Percentiles rank a stretch among this genome's conserved stretches.
Conservation (phyloP, 164 flowering plant genomes). For the Chimonanthus salicifolius region DNA sequence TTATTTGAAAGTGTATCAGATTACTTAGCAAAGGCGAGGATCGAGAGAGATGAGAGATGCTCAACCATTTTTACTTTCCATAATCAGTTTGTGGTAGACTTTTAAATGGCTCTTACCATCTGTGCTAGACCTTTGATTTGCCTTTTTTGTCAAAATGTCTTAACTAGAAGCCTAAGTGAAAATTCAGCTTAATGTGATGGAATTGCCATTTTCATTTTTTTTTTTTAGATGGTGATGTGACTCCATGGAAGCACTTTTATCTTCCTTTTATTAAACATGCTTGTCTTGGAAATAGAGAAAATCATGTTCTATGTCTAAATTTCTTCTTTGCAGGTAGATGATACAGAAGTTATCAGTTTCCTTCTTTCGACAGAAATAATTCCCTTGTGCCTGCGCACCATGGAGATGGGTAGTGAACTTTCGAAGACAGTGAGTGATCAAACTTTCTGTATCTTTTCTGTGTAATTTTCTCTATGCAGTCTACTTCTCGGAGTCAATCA, state of each 20-base stretch:
- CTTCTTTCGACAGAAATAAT: constrained; percentile 52
- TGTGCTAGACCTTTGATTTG: background rate
- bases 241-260: no score
- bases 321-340: constrained; percentile 64
- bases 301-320: background rate
- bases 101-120: background rate
- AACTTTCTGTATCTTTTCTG: background rate
- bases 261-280: no score
- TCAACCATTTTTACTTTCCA: no score
- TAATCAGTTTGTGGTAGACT: background rate
- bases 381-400: constrained; percentile 55
- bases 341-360: constrained; percentile 78
- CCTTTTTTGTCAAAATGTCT: background rate
- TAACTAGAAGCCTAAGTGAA: background rate
- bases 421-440: constrained; percentile 72
- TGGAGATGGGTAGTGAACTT: constrained; percentile 92
- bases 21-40: no score
- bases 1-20: no score
- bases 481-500: background rate
- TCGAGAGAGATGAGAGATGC: no score
- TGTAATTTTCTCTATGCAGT: background rate
- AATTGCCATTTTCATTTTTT: no score
- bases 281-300: background rate
- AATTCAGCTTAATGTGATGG: no score
- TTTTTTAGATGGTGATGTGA: no score